Percentiles rank a stretch among this genome's conserved stretches.
These are phyloP conservation scores for Saksenaea vasiformis DNA, from an alignment of 371 early-diverging fungal genomes.

Conservation along the genomic window DNA sequence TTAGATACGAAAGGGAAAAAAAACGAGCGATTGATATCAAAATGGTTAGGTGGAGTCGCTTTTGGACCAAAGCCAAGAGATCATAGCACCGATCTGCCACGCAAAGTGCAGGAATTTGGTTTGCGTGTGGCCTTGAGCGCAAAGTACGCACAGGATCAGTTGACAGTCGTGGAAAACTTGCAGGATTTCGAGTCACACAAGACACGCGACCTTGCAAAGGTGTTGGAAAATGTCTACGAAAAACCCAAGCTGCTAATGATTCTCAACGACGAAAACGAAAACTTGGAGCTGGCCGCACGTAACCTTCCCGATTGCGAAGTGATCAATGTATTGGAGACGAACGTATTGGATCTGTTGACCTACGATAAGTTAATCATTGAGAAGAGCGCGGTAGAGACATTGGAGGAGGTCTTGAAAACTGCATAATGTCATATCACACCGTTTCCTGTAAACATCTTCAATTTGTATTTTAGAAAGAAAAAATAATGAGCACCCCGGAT, in stretches of 20 bases:
- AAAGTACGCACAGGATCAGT: conserved; percentile 89
- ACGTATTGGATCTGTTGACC: conserved; percentile 79
- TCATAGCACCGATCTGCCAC: conserved; percentile 79
- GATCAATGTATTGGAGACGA: conserved; percentile 69
- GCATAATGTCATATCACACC: conserved; percentile 18
- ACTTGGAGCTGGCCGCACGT: conserved; percentile 66
- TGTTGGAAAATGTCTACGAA: conserved; percentile 54
- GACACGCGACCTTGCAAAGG: conserved; percentile 58
- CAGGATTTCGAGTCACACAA: conserved; percentile 51
- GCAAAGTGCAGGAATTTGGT: conserved; percentile 84
- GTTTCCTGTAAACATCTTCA: not conserved
- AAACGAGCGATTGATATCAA: not conserved
- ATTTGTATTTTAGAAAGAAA: not conserved
- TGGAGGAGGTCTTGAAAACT: conserved; percentile 55
- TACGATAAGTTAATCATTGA: conserved; percentile 80
- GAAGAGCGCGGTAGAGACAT: conserved; percentile 68
- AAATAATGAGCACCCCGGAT: not conserved
- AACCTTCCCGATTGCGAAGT: conserved; percentile 70
- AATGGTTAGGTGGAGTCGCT: conserved; percentile 70
- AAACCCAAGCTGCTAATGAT: conserved; percentile 53
- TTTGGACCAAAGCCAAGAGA: conserved; percentile 90
- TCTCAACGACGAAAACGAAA: conserved; percentile 46
- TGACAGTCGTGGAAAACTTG: conserved; percentile 82
- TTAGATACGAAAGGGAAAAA: not conserved
- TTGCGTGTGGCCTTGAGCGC: conserved; percentile 84